phyloP scores from a whole-genome alignment of 164 flowering plant genomes.

The Aristolochia fimbriata region DNA sequence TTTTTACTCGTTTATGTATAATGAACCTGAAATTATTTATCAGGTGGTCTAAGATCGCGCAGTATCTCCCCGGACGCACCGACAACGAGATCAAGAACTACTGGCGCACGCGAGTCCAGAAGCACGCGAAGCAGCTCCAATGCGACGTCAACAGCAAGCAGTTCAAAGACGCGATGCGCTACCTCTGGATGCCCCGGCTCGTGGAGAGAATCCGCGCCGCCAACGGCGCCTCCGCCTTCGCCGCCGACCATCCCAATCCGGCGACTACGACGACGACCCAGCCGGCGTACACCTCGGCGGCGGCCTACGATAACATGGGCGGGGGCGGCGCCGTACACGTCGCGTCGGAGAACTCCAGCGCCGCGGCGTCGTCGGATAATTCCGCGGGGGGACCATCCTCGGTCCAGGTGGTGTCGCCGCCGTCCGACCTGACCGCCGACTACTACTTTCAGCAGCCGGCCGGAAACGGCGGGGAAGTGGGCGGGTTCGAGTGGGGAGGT shows the following conservation, averaged over 20 bases:
- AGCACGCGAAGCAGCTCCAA: constrained; percentile 12
- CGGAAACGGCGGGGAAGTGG: neutral
- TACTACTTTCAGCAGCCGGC: neutral
- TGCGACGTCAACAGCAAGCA: constrained; percentile 12
- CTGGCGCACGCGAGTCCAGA: constrained; percentile 12
- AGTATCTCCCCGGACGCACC: constrained; percentile 6
- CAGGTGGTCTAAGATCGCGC: constrained; percentile 12
- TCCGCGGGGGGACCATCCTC: neutral
- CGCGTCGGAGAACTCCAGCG: constrained; percentile 6
- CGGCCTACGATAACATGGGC: neutral
- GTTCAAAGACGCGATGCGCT: constrained; percentile 9
- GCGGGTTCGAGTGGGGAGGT: neutral
- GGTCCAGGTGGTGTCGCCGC: constrained; percentile 4
- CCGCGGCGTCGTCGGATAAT: neutral
- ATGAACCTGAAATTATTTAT: no score
- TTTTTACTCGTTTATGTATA: no score
- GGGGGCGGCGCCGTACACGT: neutral
- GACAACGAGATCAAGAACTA: constrained; percentile 15
- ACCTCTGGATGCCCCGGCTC: constrained; percentile 9
- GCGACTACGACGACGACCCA: neutral
- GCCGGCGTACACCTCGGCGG: neutral
- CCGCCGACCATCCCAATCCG: neutral
- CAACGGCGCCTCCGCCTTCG: neutral
- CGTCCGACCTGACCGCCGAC: neutral
- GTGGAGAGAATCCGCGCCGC: constrained; percentile 6